These are phyloP conservation scores for Viridothelium virens DNA, from an alignment of 495 filamentous ascomycete species.

Conservation along the genomic window DNA sequence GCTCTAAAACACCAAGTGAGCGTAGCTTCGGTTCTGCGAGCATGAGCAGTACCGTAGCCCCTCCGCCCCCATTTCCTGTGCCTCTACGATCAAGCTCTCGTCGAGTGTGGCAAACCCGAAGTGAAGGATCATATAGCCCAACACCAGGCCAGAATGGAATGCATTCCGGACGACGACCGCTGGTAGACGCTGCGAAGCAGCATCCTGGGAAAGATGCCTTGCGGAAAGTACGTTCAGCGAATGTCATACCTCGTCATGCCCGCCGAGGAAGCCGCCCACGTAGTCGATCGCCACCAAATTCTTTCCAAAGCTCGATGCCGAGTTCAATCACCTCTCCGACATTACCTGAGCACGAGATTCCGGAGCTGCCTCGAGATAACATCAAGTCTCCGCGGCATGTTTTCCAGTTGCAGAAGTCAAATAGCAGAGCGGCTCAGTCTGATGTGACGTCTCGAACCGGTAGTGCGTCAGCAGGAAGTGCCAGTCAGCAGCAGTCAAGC, in stretches of 20 bases:
- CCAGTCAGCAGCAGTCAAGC: constrained; percentile 44
- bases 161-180: neutral
- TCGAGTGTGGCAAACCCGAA: constrained; percentile 59
- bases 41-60: constrained; percentile 17
- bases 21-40: constrained; percentile 44
- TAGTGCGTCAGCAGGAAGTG: constrained; percentile 50
- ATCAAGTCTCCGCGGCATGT: constrained; percentile 50
- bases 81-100: constrained; percentile 82
- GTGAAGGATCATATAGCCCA: constrained; percentile 73
- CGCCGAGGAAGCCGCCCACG: constrained; percentile 27
- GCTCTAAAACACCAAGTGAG: constrained; percentile 68
- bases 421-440: neutral
- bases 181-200: constrained; percentile 21
- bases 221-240: constrained; percentile 76
- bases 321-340: constrained; percentile 3
- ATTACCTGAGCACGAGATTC: constrained; percentile 50
- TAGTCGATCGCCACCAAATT: constrained; percentile 29
- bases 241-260: constrained; percentile 52
- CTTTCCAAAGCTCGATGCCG: constrained; percentile 12
- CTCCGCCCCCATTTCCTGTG: constrained; percentile 63
- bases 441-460: constrained; percentile 25
- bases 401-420: neutral
- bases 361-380: constrained; percentile 66
- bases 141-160: constrained; percentile 39
- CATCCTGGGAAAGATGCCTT: constrained; percentile 36